phyloP scores from a whole-genome alignment of 2,329 filamentous ascomycete species.

The Golovinomyces cichoracearum region DNA sequence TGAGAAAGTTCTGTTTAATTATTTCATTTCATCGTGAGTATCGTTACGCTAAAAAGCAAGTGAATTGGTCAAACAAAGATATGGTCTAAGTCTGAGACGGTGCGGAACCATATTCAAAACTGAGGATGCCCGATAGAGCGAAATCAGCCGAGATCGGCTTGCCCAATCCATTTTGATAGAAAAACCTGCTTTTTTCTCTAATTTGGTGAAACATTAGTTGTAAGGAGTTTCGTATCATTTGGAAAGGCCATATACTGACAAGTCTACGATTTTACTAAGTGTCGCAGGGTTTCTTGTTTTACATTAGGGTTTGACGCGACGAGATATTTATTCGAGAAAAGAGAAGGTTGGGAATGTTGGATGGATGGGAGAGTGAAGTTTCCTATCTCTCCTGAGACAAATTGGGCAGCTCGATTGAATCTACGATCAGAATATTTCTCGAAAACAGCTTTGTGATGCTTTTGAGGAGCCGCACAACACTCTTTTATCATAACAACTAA shows the following conservation, averaged over 20 bases:
- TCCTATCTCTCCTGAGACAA: slow-evolving; percentile 45
- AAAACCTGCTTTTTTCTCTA: slow-evolving; percentile 6
- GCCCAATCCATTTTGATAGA: not conserved
- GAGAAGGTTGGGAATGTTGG: slow-evolving; percentile 7
- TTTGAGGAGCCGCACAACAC: slow-evolving; percentile 56
- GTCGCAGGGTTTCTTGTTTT: not conserved
- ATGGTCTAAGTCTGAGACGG: not conserved
- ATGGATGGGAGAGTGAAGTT: slow-evolving; percentile 24
- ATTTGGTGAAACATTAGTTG: slow-evolving; percentile 15
- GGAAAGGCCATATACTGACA: not conserved
- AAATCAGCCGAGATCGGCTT: not conserved
- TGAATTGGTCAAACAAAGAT: not conserved
- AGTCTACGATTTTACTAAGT: not conserved
- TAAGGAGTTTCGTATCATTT: slow-evolving; percentile 6
- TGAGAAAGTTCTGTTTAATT: slow-evolving; percentile 7
- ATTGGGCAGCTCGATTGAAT: slow-evolving; percentile 61
- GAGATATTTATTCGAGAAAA: slow-evolving; percentile 9
- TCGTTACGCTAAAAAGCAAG: slow-evolving; percentile 11
- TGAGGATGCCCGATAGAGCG: slow-evolving; percentile 2
- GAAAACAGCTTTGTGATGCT: slow-evolving; percentile 66
- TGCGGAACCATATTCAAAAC: not conserved
- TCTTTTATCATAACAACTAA: slow-evolving; percentile 58
- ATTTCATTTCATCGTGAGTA: slow-evolving; percentile 12
- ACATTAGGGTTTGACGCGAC: slow-evolving; percentile 8
- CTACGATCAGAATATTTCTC: slow-evolving; percentile 78